Evolutionary conservation across 2,329 filamentous ascomycete species (phyloP).

Genomic region (Shiraia bambusicola): DNA sequence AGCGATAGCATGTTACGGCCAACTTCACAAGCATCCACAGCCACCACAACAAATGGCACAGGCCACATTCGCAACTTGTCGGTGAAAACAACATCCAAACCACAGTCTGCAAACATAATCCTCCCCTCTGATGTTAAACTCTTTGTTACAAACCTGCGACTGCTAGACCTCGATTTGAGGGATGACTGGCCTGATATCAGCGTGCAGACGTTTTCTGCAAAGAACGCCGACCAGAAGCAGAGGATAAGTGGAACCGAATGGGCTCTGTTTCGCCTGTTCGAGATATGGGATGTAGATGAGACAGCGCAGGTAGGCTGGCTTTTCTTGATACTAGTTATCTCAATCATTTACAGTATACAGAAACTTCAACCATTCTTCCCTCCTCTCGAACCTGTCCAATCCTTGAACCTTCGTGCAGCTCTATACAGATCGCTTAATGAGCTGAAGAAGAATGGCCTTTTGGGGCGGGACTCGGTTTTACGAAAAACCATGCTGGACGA

Average conservation of each 20-base stretch:
- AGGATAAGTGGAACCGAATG: conserved; percentile 84
- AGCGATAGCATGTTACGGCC: conserved; percentile 30
- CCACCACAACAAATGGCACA: conserved; percentile 18
- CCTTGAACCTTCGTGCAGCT: conserved; percentile 82
- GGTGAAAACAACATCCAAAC: conserved; percentile 35
- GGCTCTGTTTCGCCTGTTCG: conserved; percentile 85
- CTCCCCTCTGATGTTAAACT: conserved; percentile 46
- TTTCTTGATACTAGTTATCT: background rate
- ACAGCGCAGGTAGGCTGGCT: conserved; percentile 63
- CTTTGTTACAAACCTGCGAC: conserved; percentile 79
- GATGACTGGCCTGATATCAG: conserved; percentile 81
- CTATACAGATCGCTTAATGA: conserved; percentile 79
- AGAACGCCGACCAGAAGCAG: conserved; percentile 76
- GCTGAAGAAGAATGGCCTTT: conserved; percentile 80
- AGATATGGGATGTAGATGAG: conserved; percentile 76
- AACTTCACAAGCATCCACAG: conserved; percentile 24
- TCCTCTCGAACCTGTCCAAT: conserved; percentile 85
- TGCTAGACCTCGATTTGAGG: conserved; percentile 75
- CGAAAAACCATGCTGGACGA: conserved; percentile 97
- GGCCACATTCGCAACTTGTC: conserved; percentile 32
- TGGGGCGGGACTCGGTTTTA: conserved; percentile 77
- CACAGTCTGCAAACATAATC: conserved; percentile 21
- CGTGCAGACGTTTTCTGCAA: conserved; percentile 66
- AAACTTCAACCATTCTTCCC: conserved; percentile 91
- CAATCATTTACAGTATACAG: conserved; percentile 47